Evolutionary conservation across 2,329 filamentous ascomycete genomes (phyloP).

Genomic region (Nothophoma quercina): DNA sequence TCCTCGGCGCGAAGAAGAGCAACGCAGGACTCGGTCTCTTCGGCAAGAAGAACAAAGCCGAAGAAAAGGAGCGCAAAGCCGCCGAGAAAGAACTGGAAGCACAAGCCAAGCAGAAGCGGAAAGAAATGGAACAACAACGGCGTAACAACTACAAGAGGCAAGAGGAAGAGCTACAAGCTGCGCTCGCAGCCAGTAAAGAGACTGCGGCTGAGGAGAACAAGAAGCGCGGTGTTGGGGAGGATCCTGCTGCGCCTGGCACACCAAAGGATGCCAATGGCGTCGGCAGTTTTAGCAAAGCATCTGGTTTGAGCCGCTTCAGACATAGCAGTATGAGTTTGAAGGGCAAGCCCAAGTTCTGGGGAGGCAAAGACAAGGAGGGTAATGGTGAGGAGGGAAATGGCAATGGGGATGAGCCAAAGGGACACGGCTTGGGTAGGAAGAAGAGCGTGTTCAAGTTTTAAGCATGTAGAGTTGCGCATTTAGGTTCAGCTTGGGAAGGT

Average conservation of each 20-base stretch:
- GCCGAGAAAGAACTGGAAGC: constrained; percentile 62
- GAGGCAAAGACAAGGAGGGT: constrained; percentile 52
- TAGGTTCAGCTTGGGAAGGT: no score
- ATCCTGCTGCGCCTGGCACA: not conserved
- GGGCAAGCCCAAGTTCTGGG: constrained; percentile 75
- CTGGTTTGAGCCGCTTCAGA: constrained; percentile 69
- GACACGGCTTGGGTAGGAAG: constrained; percentile 74
- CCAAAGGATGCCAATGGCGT: constrained; percentile 46
- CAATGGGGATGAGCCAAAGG: constrained; percentile 53
- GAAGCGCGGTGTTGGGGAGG: constrained; percentile 24
- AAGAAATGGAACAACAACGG: constrained; percentile 60
- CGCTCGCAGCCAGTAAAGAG: constrained; percentile 71
- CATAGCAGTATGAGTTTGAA: constrained; percentile 80
- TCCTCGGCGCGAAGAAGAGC: constrained; percentile 46
- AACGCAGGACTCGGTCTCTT: constrained; percentile 48
- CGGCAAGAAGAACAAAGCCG: constrained; percentile 68
- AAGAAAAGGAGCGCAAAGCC: constrained; percentile 67
- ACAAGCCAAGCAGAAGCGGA: constrained; percentile 55
- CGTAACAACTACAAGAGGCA: constrained; percentile 65
- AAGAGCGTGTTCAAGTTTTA: constrained; percentile 64
- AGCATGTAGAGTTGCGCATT: no score
- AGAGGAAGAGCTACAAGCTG: constrained; percentile 69
- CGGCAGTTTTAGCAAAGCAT: constrained; percentile 41
- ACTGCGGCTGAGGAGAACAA: constrained; percentile 61
- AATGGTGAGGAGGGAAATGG: constrained; percentile 18